A percentile compares a stretch with the other conserved stretches of the same genome.
Evolutionary conservation across 2,329 filamentous ascomycete species (phyloP).

Genomic region (Pestalotiopsis sp.): DNA sequence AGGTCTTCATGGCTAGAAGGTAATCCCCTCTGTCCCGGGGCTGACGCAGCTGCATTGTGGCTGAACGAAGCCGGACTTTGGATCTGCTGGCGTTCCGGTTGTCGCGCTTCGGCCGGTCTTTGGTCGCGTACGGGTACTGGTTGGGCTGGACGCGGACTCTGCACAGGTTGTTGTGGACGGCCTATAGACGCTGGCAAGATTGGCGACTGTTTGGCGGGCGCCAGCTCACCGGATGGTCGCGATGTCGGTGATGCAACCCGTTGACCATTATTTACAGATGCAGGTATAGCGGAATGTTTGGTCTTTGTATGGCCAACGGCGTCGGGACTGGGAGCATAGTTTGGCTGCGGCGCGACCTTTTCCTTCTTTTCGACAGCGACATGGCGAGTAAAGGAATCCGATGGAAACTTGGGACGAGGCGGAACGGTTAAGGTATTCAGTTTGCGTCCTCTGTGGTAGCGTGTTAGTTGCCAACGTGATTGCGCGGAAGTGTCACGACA

Average conservation of each 20-base stretch:
- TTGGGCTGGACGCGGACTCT: neutral
- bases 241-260: neutral
- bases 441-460: constrained; percentile 40
- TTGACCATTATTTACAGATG: neutral
- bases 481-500: neutral
- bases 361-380: constrained; percentile 12
- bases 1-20: neutral
- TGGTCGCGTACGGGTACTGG: neutral
- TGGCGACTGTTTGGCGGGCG: neutral
- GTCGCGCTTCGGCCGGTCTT: neutral
- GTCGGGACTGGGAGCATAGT: constrained; percentile 27
- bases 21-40: neutral
- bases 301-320: neutral
- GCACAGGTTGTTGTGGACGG: neutral
- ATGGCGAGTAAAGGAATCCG: constrained; percentile 35
- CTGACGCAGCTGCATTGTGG: neutral
- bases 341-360: constrained; percentile 21
- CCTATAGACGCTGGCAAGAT: neutral
- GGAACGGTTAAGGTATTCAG: constrained; percentile 58
- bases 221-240: neutral
- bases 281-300: neutral
- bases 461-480: constrained; percentile 22
- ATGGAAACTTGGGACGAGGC: constrained; percentile 44
- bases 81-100: neutral
- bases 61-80: neutral